Base-by-base conservation (phyloP, 1,284 basidiomycete species). In the Cystobasidium sp. region DNA sequence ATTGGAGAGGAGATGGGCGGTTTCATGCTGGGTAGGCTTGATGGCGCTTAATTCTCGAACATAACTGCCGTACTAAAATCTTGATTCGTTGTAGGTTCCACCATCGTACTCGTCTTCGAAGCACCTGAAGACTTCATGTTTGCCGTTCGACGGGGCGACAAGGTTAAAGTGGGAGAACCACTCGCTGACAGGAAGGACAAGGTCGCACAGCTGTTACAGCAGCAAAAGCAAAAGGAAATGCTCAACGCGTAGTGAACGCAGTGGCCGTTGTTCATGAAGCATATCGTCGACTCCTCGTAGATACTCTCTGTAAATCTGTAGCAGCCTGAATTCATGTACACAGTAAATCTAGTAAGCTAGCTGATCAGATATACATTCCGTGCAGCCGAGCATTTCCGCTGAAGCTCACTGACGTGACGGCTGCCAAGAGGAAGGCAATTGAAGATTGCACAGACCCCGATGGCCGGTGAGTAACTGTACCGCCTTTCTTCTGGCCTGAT, bases 1-100 rank as follows among this genome's bases (percentile, higher is more conserved):
- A 86, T 90, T 2, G 95, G 93, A 1, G 92, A 97, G 81, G 95
- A 99, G 84, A 94, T 98, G 92, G 96, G 96, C 62, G 95, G 94
- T 0, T 99, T 99, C 85, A 90, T 90, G 80, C 86, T 99, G 1
- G 97, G 70, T 73, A 22, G 9, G 70, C 58, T 22, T 12, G 12
- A 12, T 24, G 10, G 18, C 37, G 16, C 14, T 14, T 41, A 5
- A 18, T 24, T 9, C 43, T 49, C 22, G 7, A 20, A 24, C n/a
- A 53, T 14, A 16, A 8, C 8, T n/a, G 49, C 7, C 10, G 39
- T 9, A 39, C 37, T 68, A 53, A 68, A 6, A 6, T 6, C n/a
- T 22, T 37, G 0, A 7, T 12, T 46, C 14, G 46, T 39, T 24
- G 6, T 16, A 61, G 69, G 96, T 0, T 93, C 91, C 81, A 99